A percentile compares a stretch with the other conserved stretches of the same genome.
Conservation (phyloP, 1,139 yeast species). For the Schwanniomyces etchellsii region DNA sequence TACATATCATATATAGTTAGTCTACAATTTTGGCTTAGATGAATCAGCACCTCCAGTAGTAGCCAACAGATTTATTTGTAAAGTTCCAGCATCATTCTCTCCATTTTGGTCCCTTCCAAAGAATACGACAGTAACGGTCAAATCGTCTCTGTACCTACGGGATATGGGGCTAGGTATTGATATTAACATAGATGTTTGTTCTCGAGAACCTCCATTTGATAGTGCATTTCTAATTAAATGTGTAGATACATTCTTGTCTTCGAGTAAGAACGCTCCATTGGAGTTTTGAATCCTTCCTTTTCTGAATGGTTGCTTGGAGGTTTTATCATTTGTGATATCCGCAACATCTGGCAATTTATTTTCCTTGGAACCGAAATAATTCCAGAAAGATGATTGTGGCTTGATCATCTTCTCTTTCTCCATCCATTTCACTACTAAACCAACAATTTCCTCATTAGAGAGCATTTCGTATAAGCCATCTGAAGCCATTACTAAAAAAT, state of each 20-base stretch:
- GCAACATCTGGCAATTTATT: conserved; percentile 57
- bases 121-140: conserved; percentile 92
- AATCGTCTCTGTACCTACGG: conserved; percentile 88
- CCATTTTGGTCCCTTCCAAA: conserved; percentile 57
- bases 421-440: conserved; percentile 92
- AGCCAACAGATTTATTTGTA: conserved; percentile 51
- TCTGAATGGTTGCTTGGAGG: conserved; percentile 44
- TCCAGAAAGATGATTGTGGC: conserved; percentile 48
- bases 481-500: conserved; percentile 86
- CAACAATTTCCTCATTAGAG: conserved; percentile 88
- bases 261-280: conserved; percentile 42
- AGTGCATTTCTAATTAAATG: conserved; percentile 91
- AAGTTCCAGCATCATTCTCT: conserved; percentile 40
- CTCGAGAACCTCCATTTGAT: conserved; percentile 81
- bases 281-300: conserved; percentile 33
- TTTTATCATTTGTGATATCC: conserved; percentile 54
- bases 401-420: conserved; percentile 64
- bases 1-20: no score
- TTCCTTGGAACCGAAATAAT: conserved; percentile 39
- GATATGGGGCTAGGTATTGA: conserved; percentile 93
- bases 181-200: conserved; percentile 80
- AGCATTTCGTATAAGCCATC: conserved; percentile 94
- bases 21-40: conserved; percentile 45
- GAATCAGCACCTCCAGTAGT: conserved; percentile 50
- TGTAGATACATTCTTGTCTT: conserved; percentile 86